These are phyloP conservation scores for Rhinocladiella mackenziei DNA, from an alignment of 2,329 filamentous ascomycete species.

Conservation along the genomic window DNA sequence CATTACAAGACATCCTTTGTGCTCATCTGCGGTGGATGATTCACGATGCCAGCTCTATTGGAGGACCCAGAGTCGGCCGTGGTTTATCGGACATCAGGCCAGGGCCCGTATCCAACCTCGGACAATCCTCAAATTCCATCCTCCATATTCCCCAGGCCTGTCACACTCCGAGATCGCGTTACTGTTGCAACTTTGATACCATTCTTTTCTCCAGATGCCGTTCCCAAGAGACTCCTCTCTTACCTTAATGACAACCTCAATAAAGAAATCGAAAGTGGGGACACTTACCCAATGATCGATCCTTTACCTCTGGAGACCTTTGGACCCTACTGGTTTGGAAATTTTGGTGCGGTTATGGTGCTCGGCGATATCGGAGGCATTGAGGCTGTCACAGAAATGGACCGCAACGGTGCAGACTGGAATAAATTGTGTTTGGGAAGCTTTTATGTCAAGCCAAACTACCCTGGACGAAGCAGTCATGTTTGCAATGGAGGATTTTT, in stretches of 20 bases:
- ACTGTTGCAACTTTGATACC: slow-evolving; percentile 81
- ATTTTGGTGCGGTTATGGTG: slow-evolving; percentile 84
- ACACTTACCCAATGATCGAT: slow-evolving; percentile 86
- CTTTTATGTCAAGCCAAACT: slow-evolving; percentile 93
- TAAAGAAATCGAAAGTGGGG: slow-evolving; percentile 85
- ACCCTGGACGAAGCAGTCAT: slow-evolving; percentile 84
- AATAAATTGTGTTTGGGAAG: slow-evolving; percentile 76
- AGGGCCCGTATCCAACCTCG: slow-evolving; percentile 61
- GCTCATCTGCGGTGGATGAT: slow-evolving; percentile 15
- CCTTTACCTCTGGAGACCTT: slow-evolving; percentile 70
- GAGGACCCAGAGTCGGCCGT: slow-evolving; percentile 70
- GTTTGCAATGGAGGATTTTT: slow-evolving; percentile 75
- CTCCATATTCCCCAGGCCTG: slow-evolving; percentile 68
- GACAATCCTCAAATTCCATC: slow-evolving; percentile 61
- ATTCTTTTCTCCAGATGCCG: slow-evolving; percentile 69
- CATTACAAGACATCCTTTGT: not conserved
- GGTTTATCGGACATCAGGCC: slow-evolving; percentile 66
- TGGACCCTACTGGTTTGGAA: slow-evolving; percentile 82
- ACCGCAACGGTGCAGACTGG: slow-evolving; percentile 65
- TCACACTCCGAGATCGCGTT: slow-evolving; percentile 77
- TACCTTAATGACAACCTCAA: slow-evolving; percentile 83
- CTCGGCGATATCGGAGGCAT: slow-evolving; percentile 67
- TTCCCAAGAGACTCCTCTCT: slow-evolving; percentile 68
- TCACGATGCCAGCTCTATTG: slow-evolving; percentile 68
- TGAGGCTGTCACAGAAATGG: slow-evolving; percentile 50